phyloP scores from a whole-genome alignment of 352 stramenopile genomes.

The Phytophthora idaei region DNA sequence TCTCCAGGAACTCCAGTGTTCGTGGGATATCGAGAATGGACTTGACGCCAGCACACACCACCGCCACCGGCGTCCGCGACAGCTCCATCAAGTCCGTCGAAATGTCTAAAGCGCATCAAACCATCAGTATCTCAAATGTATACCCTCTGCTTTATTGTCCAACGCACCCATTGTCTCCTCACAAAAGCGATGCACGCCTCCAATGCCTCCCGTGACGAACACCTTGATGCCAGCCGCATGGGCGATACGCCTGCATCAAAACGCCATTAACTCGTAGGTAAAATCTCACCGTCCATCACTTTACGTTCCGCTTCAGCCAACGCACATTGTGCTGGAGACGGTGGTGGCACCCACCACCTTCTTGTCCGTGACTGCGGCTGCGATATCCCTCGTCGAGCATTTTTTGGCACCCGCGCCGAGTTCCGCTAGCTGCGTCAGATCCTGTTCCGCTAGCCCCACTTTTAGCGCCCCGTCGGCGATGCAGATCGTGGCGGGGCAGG shows the following conservation, averaged over 20 bases:
- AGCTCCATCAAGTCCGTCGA: slow-evolving; percentile 97
- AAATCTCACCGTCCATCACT: neutral
- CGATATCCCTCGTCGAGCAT: slow-evolving; percentile 87
- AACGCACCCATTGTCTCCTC: slow-evolving; percentile 91
- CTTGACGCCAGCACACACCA: slow-evolving; percentile 99
- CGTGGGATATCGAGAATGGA: slow-evolving; percentile 97
- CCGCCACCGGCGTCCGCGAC: slow-evolving; percentile 94
- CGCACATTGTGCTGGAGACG: slow-evolving; percentile 96
- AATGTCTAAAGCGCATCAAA: slow-evolving; percentile 71
- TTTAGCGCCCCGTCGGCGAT: slow-evolving; percentile 93
- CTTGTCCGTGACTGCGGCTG: slow-evolving; percentile 72
- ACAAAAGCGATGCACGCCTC: slow-evolving; percentile 95
- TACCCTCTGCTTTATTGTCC: neutral
- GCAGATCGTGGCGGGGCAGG: slow-evolving; percentile 96
- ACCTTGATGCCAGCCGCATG: slow-evolving; percentile 94
- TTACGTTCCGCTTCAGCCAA: neutral
- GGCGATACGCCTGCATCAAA: slow-evolving; percentile 81
- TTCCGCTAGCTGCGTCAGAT: slow-evolving; percentile 70
- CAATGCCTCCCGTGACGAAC: slow-evolving; percentile 98
- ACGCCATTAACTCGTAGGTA: neutral
- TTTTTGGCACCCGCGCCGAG: slow-evolving; percentile 68
- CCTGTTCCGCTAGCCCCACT: slow-evolving; percentile 61
- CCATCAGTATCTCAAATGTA: neutral
- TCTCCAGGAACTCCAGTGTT: slow-evolving; percentile 98
- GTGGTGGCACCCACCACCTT: slow-evolving; percentile 92